Evolutionary conservation across 345 rosid species (phyloP).

Genomic region (Boechera stricta): DNA sequence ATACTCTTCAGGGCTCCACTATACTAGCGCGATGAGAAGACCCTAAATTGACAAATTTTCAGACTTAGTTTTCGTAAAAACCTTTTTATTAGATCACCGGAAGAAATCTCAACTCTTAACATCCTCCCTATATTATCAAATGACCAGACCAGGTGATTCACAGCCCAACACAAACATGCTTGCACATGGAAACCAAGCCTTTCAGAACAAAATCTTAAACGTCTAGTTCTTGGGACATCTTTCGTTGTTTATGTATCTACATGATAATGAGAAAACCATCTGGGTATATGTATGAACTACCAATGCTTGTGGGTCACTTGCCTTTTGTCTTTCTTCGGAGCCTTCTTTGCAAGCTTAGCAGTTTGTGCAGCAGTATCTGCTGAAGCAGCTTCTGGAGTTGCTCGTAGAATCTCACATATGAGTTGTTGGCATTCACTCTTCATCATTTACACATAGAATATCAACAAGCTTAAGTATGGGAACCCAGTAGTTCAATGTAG

Average conservation of each 20-base stretch:
- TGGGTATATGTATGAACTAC: conserved; percentile 27
- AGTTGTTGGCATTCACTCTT: conserved; percentile 99
- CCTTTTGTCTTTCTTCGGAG: conserved; percentile 79
- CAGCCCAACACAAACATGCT: conserved; percentile 12
- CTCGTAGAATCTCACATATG: conserved; percentile 96
- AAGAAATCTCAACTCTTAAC: neutral
- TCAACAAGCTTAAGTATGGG: conserved; percentile 30
- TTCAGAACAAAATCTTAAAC: conserved; percentile 25
- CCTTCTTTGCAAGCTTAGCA: conserved; percentile 91
- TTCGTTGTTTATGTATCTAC: conserved; percentile 24
- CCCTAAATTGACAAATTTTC: conserved; percentile 3
- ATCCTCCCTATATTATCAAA: conserved; percentile 23
- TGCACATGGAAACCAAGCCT: conserved; percentile 25
- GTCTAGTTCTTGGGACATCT: conserved; percentile 20
- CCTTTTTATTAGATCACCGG: neutral
- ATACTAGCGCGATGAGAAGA: conserved; percentile 11
- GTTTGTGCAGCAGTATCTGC: conserved; percentile 98
- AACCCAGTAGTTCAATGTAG: conserved; percentile 33
- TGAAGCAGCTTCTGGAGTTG: conserved; percentile 98
- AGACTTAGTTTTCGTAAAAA: conserved; percentile 5
- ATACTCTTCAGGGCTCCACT: conserved; percentile 26
- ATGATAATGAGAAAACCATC: conserved; percentile 29
- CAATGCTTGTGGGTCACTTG: conserved; percentile 48
- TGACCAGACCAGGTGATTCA: conserved; percentile 26
- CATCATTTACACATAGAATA: conserved; percentile 20